A percentile compares a stretch with the other conserved stretches of the same genome.
phyloP scores from a whole-genome alignment of 192 early-diverging fungal genomes.

The Jimgerdemannia flammicorona region DNA sequence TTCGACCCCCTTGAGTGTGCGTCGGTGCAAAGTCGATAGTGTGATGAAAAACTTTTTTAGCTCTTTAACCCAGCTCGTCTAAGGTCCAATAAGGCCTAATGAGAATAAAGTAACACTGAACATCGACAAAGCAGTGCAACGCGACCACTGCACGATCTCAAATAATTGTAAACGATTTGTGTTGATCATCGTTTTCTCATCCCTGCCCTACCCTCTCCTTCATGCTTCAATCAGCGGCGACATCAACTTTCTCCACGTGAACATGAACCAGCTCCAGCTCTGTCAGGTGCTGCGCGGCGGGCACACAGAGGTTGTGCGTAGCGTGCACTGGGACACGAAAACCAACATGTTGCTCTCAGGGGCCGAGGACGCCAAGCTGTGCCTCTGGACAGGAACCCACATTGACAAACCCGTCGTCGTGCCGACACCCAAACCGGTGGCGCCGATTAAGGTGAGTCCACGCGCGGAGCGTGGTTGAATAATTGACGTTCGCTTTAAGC shows the following conservation, averaged over 20 bases:
- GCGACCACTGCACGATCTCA: background rate
- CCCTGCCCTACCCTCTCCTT: background rate
- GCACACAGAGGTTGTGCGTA: slow-evolving; percentile 85
- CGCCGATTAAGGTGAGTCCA: too few relatives aligned
- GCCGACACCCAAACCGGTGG: background rate
- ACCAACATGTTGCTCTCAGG: slow-evolving; percentile 63
- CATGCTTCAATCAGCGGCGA: slow-evolving; percentile 51
- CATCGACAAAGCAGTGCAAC: background rate
- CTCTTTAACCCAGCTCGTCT: background rate
- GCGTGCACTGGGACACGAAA: slow-evolving; percentile 65
- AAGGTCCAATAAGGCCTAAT: background rate
- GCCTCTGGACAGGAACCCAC: slow-evolving; percentile 52
- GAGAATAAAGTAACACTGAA: slow-evolving; percentile 6
- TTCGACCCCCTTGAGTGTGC: background rate
- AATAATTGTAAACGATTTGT: too few relatives aligned
- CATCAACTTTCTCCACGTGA: slow-evolving; percentile 79
- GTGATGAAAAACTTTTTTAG: background rate
- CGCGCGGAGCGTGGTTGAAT: too few relatives aligned
- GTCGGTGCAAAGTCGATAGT: background rate
- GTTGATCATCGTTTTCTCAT: background rate
- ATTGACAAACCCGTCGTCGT: background rate
- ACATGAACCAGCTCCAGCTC: slow-evolving; percentile 65
- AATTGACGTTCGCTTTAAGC: too few relatives aligned
- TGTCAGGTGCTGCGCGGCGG: slow-evolving; percentile 74
- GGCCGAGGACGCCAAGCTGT: slow-evolving; percentile 75